phyloP scores from a whole-genome alignment of 192 early-diverging fungal genomes.

The Mortierella antarctica region DNA sequence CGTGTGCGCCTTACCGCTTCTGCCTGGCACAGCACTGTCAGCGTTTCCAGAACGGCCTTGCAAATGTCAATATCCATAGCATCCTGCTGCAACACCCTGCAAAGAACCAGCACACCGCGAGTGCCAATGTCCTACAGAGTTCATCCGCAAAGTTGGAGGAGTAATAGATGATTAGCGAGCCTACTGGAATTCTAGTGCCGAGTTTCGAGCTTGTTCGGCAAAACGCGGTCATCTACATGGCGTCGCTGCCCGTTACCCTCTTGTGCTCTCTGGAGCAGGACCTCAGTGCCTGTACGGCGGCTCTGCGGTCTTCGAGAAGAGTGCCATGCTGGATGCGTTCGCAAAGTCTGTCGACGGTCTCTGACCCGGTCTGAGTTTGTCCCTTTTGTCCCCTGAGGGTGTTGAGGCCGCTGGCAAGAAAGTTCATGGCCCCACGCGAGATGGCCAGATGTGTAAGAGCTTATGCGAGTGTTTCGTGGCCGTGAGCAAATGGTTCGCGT shows the following conservation, averaged over 20 bases:
- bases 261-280: constrained; percentile 88
- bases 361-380: constrained; percentile 69
- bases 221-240: neutral
- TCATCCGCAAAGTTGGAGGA: neutral
- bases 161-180: neutral
- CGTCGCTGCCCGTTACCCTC: constrained; percentile 54
- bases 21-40: constrained; percentile 78
- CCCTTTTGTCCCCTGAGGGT: constrained; percentile 73
- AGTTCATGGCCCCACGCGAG: constrained; percentile 58
- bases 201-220: too few species aligned
- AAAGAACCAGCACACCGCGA: constrained; percentile 76
- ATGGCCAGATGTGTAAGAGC: neutral
- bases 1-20: constrained; percentile 41
- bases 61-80: constrained; percentile 86
- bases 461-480: neutral
- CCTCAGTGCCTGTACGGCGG: constrained; percentile 87
- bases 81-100: constrained; percentile 82
- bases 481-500: neutral
- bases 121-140: constrained; percentile 82
- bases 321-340: constrained; percentile 87
- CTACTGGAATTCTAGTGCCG: too few species aligned
- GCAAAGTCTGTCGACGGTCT: constrained; percentile 86
- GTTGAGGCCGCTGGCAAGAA: constrained; percentile 66
- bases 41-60: constrained; percentile 89
- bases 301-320: constrained; percentile 90